These are phyloP conservation scores for Kwoniella europaea DNA, from an alignment of 768 basidiomycete species.

Conservation along the genomic window DNA sequence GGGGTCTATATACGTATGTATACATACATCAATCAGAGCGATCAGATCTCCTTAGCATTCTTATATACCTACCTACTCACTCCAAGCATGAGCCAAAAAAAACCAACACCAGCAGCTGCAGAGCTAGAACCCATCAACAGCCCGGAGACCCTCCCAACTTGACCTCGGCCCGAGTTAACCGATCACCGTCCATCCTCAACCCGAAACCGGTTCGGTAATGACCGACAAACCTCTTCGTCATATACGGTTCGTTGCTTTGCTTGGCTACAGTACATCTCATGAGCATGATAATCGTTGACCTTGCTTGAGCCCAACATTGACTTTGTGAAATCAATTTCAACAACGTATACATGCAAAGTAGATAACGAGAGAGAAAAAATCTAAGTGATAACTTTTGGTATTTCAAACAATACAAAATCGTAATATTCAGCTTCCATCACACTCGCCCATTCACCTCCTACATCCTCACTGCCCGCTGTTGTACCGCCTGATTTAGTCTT, in stretches of 20 bases:
- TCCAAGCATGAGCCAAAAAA: too few relatives aligned
- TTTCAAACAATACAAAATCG: slow-evolving; percentile 91
- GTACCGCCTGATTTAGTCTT: slow-evolving; percentile 55
- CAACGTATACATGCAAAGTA: slow-evolving; percentile 12
- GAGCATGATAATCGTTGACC: too few relatives aligned
- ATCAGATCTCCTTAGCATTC: neutral
- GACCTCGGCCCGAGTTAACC: neutral
- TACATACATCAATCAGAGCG: neutral
- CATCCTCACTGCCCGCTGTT: slow-evolving; percentile 66
- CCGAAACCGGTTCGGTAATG: neutral
- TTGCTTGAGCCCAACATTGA: too few relatives aligned
- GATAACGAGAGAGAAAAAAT: neutral
- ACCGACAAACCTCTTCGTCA: neutral
- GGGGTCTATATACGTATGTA: neutral
- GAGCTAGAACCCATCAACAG: neutral
- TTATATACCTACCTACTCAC: neutral
- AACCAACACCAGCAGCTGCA: too few relatives aligned
- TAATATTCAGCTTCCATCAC: slow-evolving; percentile 95
- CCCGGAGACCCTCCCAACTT: neutral
- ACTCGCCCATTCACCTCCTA: slow-evolving; percentile 86
- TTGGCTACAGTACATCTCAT: neutral
- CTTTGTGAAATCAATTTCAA: neutral
- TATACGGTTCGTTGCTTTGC: neutral
- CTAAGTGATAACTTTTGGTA: slow-evolving; percentile 74
- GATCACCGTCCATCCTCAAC: neutral